Evolutionary conservation across 106 monocot species (phyloP).

Genomic region (Agapanthus africanus): DNA sequence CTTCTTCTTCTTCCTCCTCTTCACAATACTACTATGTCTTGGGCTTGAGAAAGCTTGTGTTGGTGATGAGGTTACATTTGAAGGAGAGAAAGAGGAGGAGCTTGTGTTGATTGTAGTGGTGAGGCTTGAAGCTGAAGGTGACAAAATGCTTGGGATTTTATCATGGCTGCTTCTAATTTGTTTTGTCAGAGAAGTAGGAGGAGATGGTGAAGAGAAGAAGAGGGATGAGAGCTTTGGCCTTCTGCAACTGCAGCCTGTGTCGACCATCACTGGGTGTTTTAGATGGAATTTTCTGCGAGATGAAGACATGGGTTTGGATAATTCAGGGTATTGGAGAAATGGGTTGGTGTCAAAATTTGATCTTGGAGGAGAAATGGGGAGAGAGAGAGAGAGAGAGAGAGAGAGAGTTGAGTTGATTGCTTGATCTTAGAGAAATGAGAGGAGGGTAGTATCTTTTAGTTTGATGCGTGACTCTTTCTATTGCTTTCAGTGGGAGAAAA

Average conservation of each 20-base stretch:
- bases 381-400: neutral
- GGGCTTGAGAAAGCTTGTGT: neutral
- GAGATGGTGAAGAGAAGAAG: conserved; percentile 12
- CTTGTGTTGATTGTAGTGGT: conserved; percentile 1
- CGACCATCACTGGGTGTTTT: conserved; percentile 25
- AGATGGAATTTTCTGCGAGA: neutral
- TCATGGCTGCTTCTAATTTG: neutral
- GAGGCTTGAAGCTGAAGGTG: conserved; percentile 10
- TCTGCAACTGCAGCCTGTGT: conserved; percentile 31
- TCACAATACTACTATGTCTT: neutral
- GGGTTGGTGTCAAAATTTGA: no score
- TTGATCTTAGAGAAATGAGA: neutral
- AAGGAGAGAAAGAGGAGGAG: conserved; percentile 7
- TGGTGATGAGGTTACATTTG: neutral
- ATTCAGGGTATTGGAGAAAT: neutral
- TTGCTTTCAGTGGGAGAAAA: neutral
- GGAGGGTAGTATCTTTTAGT: neutral
- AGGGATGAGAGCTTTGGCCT: conserved; percentile 18
- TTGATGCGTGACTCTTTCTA: neutral
- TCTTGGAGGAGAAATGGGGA: no score
- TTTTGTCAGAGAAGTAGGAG: conserved; percentile 8
- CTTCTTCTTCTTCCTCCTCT: conserved; percentile 12
- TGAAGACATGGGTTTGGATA: neutral
- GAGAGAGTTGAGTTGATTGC: neutral
- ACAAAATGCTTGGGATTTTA: neutral